Percentiles rank a stretch among this genome's conserved stretches.
These are phyloP conservation scores for Staphylotrichum longicolle DNA, from an alignment of 495 filamentous ascomycete genomes.

Conservation along the genomic window DNA sequence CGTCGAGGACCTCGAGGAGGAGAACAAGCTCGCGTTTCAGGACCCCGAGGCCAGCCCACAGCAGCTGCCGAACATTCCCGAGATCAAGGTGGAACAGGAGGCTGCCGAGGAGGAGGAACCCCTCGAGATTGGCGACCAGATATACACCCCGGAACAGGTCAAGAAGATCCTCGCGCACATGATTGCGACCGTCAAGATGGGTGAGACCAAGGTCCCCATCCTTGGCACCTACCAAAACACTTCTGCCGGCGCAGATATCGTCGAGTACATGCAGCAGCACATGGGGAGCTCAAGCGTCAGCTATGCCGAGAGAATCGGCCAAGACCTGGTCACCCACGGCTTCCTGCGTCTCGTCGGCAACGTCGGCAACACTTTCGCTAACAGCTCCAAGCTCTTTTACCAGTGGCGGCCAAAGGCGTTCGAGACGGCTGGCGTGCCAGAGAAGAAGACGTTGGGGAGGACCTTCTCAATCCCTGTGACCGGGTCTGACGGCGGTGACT, in stretches of 20 bases:
- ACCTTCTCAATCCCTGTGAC: constrained; percentile 60
- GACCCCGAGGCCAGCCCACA: constrained; percentile 62
- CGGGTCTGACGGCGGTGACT: constrained; percentile 60
- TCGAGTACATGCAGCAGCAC: constrained; percentile 87
- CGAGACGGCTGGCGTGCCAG: constrained; percentile 78
- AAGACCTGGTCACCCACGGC: constrained; percentile 83
- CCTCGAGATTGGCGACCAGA: constrained; percentile 84
- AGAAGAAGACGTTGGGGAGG: constrained; percentile 74
- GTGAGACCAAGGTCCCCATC: constrained; percentile 91
- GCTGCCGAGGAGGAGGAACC: constrained; percentile 66
- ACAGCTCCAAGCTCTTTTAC: constrained; percentile 94
- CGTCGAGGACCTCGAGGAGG: constrained; percentile 94
- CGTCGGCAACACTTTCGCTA: constrained; percentile 93
- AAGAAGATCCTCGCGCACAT: constrained; percentile 88
- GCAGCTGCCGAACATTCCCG: constrained; percentile 48
- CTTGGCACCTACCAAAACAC: constrained; percentile 92
- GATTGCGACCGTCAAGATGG: constrained; percentile 78
- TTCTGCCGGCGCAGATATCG: constrained; percentile 85
- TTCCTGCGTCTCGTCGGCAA: constrained; percentile 89
- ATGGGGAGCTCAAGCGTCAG: constrained; percentile 79
- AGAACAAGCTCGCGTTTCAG: constrained; percentile 97
- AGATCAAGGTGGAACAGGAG: constrained; percentile 58
- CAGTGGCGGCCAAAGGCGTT: constrained; percentile 95
- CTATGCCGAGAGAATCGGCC: constrained; percentile 88
- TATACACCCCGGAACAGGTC: constrained; percentile 76